Percentiles rank a stretch among this genome's conserved stretches.
Evolutionary conservation across 306 rosid species (phyloP).

Genomic region (Cicer bijugum): DNA sequence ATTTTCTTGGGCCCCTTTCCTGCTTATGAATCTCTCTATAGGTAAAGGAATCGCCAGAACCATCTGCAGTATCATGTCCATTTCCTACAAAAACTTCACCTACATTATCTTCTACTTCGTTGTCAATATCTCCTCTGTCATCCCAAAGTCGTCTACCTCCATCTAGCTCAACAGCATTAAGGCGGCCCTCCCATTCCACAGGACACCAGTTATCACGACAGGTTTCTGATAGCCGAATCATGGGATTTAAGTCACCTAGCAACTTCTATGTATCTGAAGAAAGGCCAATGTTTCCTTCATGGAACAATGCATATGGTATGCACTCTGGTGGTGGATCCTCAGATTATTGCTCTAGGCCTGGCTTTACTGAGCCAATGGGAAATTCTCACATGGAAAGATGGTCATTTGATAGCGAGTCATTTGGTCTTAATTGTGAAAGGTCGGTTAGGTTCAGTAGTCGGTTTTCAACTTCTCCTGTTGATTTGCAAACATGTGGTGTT

Average conservation of each 20-base stretch:
- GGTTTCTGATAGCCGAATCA: constrained; percentile 65
- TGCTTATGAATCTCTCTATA: constrained; percentile 42
- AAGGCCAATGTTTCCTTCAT: constrained; percentile 58
- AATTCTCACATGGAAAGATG: constrained; percentile 74
- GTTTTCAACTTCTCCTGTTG: constrained; percentile 63
- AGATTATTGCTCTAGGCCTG: constrained; percentile 86
- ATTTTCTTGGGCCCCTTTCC: constrained; percentile 33
- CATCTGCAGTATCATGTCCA: constrained; percentile 53
- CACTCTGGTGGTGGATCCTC: constrained; percentile 73
- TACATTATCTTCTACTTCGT: constrained; percentile 71
- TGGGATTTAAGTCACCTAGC: constrained; percentile 67
- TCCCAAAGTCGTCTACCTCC: constrained; percentile 63
- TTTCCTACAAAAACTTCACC: constrained; percentile 62
- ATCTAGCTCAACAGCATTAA: constrained; percentile 62
- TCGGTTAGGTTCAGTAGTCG: constrained; percentile 62
- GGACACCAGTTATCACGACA: constrained; percentile 62
- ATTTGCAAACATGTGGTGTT: constrained; percentile 66
- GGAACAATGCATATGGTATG: constrained; percentile 67
- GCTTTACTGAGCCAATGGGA: constrained; percentile 77
- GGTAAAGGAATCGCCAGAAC: constrained; percentile 63
- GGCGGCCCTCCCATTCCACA: constrained; percentile 64
- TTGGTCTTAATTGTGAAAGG: constrained; percentile 70
- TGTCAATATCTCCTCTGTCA: constrained; percentile 61
- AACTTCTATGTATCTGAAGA: constrained; percentile 65
- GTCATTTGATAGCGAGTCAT: constrained; percentile 82